Conservation (phyloP, 1,139 yeast genomes). For the Meyerozyma smithsonii region DNA sequence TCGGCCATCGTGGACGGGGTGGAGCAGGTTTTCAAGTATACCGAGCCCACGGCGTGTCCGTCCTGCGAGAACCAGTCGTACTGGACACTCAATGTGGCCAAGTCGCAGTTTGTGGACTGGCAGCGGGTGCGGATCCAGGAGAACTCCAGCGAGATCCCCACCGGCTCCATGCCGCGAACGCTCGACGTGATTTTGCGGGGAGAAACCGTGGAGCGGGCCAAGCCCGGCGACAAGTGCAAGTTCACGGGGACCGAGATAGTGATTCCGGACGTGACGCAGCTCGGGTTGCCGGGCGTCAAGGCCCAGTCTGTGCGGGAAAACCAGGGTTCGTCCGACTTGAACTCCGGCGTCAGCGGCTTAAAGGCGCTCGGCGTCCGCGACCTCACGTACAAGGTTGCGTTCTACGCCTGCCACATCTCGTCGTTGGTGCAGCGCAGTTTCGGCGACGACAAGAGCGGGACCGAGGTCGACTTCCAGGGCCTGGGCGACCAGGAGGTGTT, state of each 20-base stretch:
- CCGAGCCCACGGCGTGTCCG: constrained; percentile 93
- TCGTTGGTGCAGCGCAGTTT: constrained; percentile 50
- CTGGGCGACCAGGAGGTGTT: constrained; percentile 73
- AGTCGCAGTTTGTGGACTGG: constrained; percentile 94
- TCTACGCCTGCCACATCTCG: constrained; percentile 82
- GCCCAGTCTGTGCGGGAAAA: constrained; percentile 77
- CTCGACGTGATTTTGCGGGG: constrained; percentile 91
- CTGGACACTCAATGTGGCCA: constrained; percentile 80
- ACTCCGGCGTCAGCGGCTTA: constrained; percentile 82
- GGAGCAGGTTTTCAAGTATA: constrained; percentile 89
- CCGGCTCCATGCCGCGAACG: constrained; percentile 99
- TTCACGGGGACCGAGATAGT: constrained; percentile 96
- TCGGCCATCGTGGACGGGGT: constrained; percentile 82
- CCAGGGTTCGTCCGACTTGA: constrained; percentile 62
- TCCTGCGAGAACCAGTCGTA: constrained; percentile 82
- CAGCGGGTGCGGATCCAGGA: constrained; percentile 95
- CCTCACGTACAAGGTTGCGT: constrained; percentile 86
- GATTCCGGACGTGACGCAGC: constrained; percentile 89
- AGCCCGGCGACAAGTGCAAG: constrained; percentile 95
- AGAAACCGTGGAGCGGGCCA: constrained; percentile 92
- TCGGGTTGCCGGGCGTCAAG: constrained; percentile 95
- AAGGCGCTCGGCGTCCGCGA: constrained; percentile 90
- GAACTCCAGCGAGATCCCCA: constrained; percentile 91
- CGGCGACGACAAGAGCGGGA: constrained; percentile 22
- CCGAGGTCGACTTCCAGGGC: constrained; percentile 29